Percentiles rank a stretch among this genome's conserved stretches.
These are phyloP conservation scores for Wolfiporia cocos DNA, from an alignment of 1,284 basidiomycete genomes.

Conservation along the genomic window DNA sequence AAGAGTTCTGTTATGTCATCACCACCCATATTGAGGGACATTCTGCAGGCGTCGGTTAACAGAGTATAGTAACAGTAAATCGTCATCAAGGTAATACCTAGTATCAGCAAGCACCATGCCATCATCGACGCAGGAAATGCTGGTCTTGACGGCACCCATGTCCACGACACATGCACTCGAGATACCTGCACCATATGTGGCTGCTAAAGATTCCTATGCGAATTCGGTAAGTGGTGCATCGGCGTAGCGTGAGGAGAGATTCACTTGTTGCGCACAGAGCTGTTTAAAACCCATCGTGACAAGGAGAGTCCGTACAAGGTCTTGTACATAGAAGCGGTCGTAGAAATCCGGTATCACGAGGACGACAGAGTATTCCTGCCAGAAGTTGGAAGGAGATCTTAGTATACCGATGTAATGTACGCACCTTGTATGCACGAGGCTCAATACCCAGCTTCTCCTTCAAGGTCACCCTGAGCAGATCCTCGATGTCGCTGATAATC, in stretches of 20 bases:
- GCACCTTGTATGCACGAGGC: constrained; percentile 56
- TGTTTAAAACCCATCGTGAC: constrained; percentile 88
- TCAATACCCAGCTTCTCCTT: constrained; percentile 58
- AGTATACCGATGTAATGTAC: constrained; percentile 9
- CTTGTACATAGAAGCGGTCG: constrained; percentile 78
- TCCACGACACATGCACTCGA: constrained; percentile 95
- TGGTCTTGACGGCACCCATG: constrained; percentile 82
- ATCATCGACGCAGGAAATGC: constrained; percentile 93
- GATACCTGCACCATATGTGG: constrained; percentile 94
- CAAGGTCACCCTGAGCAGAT: constrained; percentile 59
- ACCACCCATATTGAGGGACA: constrained; percentile 85
- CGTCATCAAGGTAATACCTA: too few species aligned
- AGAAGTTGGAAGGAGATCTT: too few species aligned
- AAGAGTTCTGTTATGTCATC: constrained; percentile 92
- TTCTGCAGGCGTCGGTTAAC: constrained; percentile 36
- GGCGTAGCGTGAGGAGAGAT: not conserved
- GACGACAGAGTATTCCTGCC: constrained; percentile 80
- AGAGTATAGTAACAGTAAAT: not conserved
- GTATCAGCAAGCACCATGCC: constrained; percentile 87
- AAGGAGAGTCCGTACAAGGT: constrained; percentile 74
- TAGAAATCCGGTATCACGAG: constrained; percentile 93
- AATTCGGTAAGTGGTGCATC: constrained; percentile 1
- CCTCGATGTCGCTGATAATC: constrained; percentile 74
- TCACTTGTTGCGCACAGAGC: constrained; percentile 83
- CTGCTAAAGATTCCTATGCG: constrained; percentile 81